Evolutionary conservation across 2,329 filamentous ascomycete genomes (phyloP).

Genomic region (Beauveria rudraprayagi): DNA sequence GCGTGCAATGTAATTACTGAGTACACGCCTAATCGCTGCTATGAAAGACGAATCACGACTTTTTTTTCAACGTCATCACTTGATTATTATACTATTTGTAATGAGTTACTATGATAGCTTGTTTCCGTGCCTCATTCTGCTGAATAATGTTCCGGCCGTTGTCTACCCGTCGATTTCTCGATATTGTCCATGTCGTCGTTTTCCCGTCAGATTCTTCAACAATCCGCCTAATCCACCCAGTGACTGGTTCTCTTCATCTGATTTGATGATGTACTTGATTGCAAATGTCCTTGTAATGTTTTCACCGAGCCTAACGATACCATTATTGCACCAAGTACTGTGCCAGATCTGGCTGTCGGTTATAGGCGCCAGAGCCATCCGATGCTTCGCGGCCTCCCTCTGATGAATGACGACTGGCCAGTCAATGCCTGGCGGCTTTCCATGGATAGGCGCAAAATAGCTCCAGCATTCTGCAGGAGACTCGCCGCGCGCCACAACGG

Average conservation of each 20-base stretch:
- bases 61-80: neutral
- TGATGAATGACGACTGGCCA: neutral
- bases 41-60: neutral
- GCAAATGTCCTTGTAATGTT: neutral
- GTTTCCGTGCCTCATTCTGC: neutral
- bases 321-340: neutral
- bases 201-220: neutral
- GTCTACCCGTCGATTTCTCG: no score
- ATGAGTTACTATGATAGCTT: neutral
- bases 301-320: neutral
- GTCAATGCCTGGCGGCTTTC: neutral
- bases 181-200: neutral
- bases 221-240: no score
- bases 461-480: neutral
- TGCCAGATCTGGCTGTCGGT: neutral
- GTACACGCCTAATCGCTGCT: neutral
- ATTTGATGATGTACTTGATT: neutral
- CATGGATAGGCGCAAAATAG: neutral
- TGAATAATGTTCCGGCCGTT: no score
- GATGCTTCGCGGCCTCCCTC: neutral
- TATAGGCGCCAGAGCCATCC: neutral
- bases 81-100: neutral
- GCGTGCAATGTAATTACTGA: neutral
- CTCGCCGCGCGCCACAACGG: no score
- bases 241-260: neutral